Base-by-base conservation (phyloP, 805 yeast species). In the Cyberlindnera mississippiensis region DNA sequence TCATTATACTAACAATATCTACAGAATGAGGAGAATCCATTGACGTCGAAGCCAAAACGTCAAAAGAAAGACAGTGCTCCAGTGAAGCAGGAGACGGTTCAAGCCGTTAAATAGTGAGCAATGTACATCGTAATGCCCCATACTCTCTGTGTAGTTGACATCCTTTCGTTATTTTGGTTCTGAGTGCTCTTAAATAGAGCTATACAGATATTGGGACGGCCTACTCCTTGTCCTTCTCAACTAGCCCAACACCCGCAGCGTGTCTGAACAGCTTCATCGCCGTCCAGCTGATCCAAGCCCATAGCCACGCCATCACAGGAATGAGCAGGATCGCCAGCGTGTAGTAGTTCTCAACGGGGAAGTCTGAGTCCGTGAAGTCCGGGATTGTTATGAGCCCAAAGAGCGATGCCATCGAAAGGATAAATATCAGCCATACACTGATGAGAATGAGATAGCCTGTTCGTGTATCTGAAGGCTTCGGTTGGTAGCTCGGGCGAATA, bases 231-330 rank as follows among this genome's bases (percentile, higher is more conserved):
- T n/a, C n/a, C n/a, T n/a, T n/a, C n/a, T 20, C 24, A 20, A 20
- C 24, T 9, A 20, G 9, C 29, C 43, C 70, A 18, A 76, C 73
- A 7, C 88, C 88, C 51, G 79, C 82, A 17, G 93, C 82, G 56
- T 86, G 93, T 42, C 88, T 68, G 62, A 86, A 86, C 42, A 85
- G 64, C 60, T 86, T 86, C 73, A 85, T 70, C 28, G 93, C 90
- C 34, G 80, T 68, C 95, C 95, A 86, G 10, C 89, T 77, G 4
- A 74, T 64, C 9, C 79, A 63, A 32, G 89, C 77, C 95, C 95
- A 85, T 5, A 78, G 59, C 85, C 85, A 79, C 1, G 62, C 55
- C 14, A 64, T 57, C 8, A 65, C 68, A 5, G 68, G 64, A 11
- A 61, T 33, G 20, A 69, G 50, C 9, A 64, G 38, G 6, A 62